Evolutionary conservation across 805 yeast genomes (phyloP).

Genomic region (Ogataea angusta): DNA sequence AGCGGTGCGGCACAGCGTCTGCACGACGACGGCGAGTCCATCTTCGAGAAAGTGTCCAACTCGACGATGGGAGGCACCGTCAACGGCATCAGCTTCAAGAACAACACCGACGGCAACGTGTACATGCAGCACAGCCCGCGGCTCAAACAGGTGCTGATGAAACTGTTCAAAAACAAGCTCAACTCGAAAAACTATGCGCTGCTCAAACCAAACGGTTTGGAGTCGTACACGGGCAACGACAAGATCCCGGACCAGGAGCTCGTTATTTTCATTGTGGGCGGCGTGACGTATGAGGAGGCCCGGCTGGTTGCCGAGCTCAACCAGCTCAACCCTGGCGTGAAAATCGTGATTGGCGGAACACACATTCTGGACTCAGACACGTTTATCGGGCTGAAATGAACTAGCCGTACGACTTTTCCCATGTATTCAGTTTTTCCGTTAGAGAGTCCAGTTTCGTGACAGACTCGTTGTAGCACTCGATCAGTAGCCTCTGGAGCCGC

Average conservation of each 20-base stretch:
- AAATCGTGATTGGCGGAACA: constrained; percentile 81
- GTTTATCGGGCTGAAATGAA: constrained; percentile 23
- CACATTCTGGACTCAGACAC: constrained; percentile 46
- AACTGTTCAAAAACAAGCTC: constrained; percentile 41
- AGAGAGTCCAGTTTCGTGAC: constrained; percentile 66
- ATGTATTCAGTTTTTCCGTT: constrained; percentile 63
- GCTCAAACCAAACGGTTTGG: constrained; percentile 18
- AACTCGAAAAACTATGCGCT: constrained; percentile 21
- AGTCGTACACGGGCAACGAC: constrained; percentile 14
- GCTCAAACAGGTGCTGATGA: constrained; percentile 46
- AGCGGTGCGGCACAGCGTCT: constrained; percentile 44
- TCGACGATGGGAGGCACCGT: constrained; percentile 25
- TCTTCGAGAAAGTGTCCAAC: constrained; percentile 26
- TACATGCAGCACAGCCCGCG: constrained; percentile 91
- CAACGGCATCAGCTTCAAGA: constrained; percentile 34
- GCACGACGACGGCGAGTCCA: constrained; percentile 33
- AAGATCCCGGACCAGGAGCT: constrained; percentile 55
- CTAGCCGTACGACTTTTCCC: constrained; percentile 75
- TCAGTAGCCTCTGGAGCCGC: constrained; percentile 37
- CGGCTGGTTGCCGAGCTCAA: constrained; percentile 74
- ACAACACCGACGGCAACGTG: constrained; percentile 54
- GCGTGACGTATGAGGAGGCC: constrained; percentile 90
- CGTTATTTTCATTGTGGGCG: constrained; percentile 77
- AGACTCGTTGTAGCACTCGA: constrained; percentile 55
- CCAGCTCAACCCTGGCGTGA: constrained; percentile 50